A percentile compares a stretch with the other conserved stretches of the same genome.
Conservation (phyloP, 768 basidiomycete species). For the Tulasnella sp. region DNA sequence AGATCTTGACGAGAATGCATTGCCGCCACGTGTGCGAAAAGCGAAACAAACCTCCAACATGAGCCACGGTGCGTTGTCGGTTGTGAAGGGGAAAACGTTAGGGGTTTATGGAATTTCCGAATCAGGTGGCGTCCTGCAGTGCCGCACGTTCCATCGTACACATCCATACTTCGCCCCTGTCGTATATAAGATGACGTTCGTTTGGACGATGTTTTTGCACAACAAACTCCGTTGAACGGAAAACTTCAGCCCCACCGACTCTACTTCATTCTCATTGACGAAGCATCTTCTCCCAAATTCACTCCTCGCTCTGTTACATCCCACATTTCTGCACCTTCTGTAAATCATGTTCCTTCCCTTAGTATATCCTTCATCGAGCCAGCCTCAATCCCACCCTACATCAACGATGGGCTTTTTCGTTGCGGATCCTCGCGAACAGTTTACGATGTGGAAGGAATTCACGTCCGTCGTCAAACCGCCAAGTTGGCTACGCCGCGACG, state of each 20-base stretch:
- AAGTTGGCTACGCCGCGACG: background rate
- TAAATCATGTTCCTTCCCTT: background rate
- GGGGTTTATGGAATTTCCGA: background rate
- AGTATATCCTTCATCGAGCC: background rate
- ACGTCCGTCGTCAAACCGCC: background rate
- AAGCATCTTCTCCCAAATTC: background rate
- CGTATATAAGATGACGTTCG: background rate
- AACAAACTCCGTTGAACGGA: background rate
- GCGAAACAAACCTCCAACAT: background rate
- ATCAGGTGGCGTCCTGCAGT: background rate
- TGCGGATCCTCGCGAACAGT: background rate
- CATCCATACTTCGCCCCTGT: background rate
- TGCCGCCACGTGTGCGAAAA: background rate
- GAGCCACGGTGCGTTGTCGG: background rate
- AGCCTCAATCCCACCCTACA: background rate
- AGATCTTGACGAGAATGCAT: background rate
- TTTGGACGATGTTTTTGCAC: background rate
- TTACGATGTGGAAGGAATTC: background rate
- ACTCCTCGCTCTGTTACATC: background rate
- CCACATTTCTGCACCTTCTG: background rate
- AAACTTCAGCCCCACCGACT: background rate
- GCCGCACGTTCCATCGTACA: background rate
- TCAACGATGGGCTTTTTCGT: constrained; percentile 1
- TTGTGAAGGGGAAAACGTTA: background rate
- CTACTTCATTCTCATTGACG: background rate